Conservation (phyloP, 208 protist species). For the Leishmania martiniquensis region DNA sequence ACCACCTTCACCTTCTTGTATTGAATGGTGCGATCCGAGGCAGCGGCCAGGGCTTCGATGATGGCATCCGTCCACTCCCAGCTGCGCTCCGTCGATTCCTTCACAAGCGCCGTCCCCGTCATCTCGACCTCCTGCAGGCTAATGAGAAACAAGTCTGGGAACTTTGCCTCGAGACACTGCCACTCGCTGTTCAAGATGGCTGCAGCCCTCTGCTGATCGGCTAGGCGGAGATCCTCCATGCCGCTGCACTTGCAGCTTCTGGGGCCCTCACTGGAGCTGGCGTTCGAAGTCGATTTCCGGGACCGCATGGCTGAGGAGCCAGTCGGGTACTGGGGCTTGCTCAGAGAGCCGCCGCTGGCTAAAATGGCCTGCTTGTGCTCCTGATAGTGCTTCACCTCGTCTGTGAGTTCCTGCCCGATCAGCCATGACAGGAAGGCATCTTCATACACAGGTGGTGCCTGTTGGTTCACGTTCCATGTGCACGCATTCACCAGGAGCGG, state of each 20-base stretch:
- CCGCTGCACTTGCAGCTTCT: neutral
- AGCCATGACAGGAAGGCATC: slow-evolving; percentile 51
- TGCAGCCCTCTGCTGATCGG: neutral
- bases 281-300: slow-evolving; percentile 13
- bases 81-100: slow-evolving; percentile 66
- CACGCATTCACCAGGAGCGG: slow-evolving; percentile 65
- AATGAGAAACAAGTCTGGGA: slow-evolving; percentile 80
- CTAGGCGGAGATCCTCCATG: neutral
- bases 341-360: slow-evolving; percentile 7
- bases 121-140: slow-evolving; percentile 90
- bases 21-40: slow-evolving; percentile 40
- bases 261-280: neutral
- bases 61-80: slow-evolving; percentile 72
- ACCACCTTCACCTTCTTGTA: slow-evolving; percentile 73
- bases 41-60: slow-evolving; percentile 47
- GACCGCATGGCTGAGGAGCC: slow-evolving; percentile 11
- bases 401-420: slow-evolving; percentile 43
- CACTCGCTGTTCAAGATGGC: slow-evolving; percentile 12
- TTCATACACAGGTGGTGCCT: slow-evolving; percentile 39
- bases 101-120: slow-evolving; percentile 72
- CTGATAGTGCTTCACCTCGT: slow-evolving; percentile 39
- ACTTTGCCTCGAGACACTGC: slow-evolving; percentile 35
- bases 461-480: slow-evolving; percentile 85
- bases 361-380: slow-evolving; percentile 25
- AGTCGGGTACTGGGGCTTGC: slow-evolving; percentile 7